Evolutionary conservation across 805 yeast genomes (phyloP).

Genomic region (Debaryomyces prosopidis): DNA sequence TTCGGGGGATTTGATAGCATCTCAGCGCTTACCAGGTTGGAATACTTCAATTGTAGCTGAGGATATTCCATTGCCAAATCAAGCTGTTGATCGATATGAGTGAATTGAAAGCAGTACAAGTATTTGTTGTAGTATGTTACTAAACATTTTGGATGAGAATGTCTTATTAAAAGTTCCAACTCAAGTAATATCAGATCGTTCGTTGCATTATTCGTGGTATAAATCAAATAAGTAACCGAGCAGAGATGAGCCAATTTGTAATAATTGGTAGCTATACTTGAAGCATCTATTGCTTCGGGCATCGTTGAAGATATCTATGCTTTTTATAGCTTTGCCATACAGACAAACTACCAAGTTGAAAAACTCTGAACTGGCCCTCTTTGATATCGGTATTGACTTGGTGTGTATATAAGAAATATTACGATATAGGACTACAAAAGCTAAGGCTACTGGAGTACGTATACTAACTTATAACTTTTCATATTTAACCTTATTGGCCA

Average conservation of each 20-base stretch:
- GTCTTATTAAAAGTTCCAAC: constrained; percentile 37
- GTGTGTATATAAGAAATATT: neutral
- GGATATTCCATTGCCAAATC: constrained; percentile 24
- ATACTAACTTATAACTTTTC: constrained; percentile 13
- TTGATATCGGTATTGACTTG: neutral
- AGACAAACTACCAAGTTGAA: no score
- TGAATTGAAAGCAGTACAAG: constrained; percentile 35
- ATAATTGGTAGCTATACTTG: constrained; percentile 37
- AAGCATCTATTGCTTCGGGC: constrained; percentile 19
- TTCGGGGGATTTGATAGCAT: constrained; percentile 32
- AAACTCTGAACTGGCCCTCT: no score
- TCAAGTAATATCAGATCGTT: constrained; percentile 42
- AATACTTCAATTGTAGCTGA: constrained; percentile 20
- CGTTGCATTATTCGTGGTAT: constrained; percentile 25
- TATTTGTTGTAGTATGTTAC: constrained; percentile 43
- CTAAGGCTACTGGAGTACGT: neutral
- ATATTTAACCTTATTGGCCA: constrained; percentile 23
- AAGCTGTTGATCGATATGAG: constrained; percentile 18
- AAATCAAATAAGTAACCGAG: constrained; percentile 29
- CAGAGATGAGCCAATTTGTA: constrained; percentile 40
- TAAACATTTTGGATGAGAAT: constrained; percentile 36
- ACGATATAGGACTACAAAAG: no score
- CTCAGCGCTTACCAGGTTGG: constrained; percentile 23
- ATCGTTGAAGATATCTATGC: constrained; percentile 1
- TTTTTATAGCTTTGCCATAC: neutral